These are phyloP conservation scores for Herpetomonas tarakana DNA, from an alignment of 208 protist species.

Conservation along the genomic window DNA sequence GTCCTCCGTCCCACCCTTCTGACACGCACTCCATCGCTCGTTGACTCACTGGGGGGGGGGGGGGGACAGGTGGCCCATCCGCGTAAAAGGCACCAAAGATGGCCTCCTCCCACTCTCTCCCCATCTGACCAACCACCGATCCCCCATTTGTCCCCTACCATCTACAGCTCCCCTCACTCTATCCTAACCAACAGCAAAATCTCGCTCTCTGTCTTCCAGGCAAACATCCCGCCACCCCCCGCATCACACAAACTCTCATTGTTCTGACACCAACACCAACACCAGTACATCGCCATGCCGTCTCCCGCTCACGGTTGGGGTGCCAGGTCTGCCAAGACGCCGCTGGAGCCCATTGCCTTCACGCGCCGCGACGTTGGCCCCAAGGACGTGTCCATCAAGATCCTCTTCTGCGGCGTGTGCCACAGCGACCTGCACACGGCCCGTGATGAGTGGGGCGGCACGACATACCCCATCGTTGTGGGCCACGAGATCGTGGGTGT, in stretches of 20 bases:
- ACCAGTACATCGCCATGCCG: conserved; percentile 13
- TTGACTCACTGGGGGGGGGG: too few relatives aligned
- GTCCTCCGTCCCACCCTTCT: too few relatives aligned
- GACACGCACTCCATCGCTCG: too few relatives aligned
- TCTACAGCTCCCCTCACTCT: not conserved
- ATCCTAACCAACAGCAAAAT: not conserved
- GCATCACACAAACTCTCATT: too few relatives aligned
- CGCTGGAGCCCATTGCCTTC: conserved; percentile 37
- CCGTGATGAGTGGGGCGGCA: conserved; percentile 54
- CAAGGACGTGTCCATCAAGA: conserved; percentile 68
- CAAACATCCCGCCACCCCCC: too few relatives aligned
- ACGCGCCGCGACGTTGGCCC: conserved; percentile 32
- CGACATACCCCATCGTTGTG: conserved; percentile 54
- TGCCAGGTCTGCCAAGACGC: conserved; percentile 28
- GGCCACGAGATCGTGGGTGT: conserved; percentile 81
- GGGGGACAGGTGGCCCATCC: too few relatives aligned
- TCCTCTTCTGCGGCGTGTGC: conserved; percentile 81
- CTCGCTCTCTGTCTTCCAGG: too few relatives aligned
- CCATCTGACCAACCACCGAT: conserved; percentile 9
- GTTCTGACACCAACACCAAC: not conserved
- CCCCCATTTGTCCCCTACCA: not conserved
- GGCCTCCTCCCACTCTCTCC: conserved; percentile 8
- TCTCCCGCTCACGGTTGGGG: conserved; percentile 34
- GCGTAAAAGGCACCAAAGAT: too few relatives aligned
- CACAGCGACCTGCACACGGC: conserved; percentile 76